Conservation (phyloP, 2,329 filamentous ascomycete genomes). For the Colletotrichum euphorbiae region DNA sequence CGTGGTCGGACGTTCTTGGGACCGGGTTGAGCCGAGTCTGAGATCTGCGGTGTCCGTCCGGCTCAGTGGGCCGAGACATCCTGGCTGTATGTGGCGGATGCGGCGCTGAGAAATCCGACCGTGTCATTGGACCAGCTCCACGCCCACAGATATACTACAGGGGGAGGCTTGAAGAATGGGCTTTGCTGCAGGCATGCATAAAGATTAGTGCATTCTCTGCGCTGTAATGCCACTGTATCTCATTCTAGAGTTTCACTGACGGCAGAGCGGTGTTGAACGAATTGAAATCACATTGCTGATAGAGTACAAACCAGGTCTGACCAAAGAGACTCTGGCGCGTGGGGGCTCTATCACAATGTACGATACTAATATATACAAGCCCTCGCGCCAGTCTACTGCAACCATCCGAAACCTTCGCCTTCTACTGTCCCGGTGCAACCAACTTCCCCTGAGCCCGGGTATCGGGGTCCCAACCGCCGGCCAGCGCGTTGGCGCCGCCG, state of each 20-base stretch:
- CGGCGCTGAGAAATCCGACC: slow-evolving; percentile 4
- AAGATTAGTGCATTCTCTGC: no score
- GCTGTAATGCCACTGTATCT: no score
- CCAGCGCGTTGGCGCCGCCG: slow-evolving; percentile 76
- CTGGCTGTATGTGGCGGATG: slow-evolving; percentile 14
- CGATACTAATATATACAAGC: slow-evolving; percentile 42
- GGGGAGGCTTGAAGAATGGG: slow-evolving; percentile 18
- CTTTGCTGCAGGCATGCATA: not conserved
- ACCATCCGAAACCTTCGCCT: slow-evolving; percentile 32
- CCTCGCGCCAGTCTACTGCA: slow-evolving; percentile 36
- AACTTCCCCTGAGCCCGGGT: slow-evolving; percentile 82
- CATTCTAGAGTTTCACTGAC: no score
- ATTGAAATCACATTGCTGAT: slow-evolving; percentile 1
- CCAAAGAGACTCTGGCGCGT: slow-evolving; percentile 36
- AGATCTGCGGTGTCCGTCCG: slow-evolving; percentile 11
- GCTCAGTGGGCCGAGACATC: slow-evolving; percentile 22
- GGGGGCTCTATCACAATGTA: slow-evolving; percentile 41
- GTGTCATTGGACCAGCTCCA: slow-evolving; percentile 9
- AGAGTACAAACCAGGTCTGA: slow-evolving; percentile 5
- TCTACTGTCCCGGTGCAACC: slow-evolving; percentile 90
- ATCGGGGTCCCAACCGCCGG: slow-evolving; percentile 88
- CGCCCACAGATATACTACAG: slow-evolving; percentile 10
- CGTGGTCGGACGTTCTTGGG: slow-evolving; percentile 24
- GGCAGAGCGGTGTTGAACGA: not conserved
- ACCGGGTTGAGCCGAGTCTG: slow-evolving; percentile 18